Evolutionary conservation across 805 yeast species (phyloP).

Genomic region (Candida silvicultrix): DNA sequence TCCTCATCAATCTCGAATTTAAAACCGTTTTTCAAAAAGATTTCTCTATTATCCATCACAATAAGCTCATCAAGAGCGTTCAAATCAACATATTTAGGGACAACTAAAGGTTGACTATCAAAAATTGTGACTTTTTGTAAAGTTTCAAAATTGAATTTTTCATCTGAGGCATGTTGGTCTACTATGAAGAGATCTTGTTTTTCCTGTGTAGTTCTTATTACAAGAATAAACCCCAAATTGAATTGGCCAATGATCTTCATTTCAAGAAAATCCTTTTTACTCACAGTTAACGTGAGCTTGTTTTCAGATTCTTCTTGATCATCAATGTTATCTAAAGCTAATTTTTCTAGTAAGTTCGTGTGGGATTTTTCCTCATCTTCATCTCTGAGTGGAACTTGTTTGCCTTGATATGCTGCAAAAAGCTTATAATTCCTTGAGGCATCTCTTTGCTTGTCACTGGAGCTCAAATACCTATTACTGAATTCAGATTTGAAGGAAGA

Average conservation of each 20-base stretch:
- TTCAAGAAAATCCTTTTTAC: slow-evolving; percentile 61
- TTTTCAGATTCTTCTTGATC: slow-evolving; percentile 49
- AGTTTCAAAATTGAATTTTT: slow-evolving; percentile 82
- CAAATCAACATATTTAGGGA: slow-evolving; percentile 50
- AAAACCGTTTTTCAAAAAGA: slow-evolving; percentile 77
- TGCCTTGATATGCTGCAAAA: not conserved
- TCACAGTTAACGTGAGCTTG: slow-evolving; percentile 51
- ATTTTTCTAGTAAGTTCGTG: not conserved
- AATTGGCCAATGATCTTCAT: slow-evolving; percentile 92
- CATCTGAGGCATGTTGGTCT: slow-evolving; percentile 98
- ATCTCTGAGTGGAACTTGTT: not conserved
- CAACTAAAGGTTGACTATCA: slow-evolving; percentile 64
- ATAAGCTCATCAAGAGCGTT: slow-evolving; percentile 74
- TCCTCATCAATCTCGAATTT: slow-evolving; percentile 44
- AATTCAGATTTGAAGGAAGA: not conserved
- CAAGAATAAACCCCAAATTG: slow-evolving; percentile 90
- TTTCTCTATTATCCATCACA: slow-evolving; percentile 50
- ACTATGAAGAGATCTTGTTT: slow-evolving; percentile 69
- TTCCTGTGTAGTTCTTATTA: slow-evolving; percentile 38
- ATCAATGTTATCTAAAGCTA: slow-evolving; percentile 33
- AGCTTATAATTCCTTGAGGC: not conserved
- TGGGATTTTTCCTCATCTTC: not conserved
- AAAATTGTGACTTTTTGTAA: slow-evolving; percentile 51
- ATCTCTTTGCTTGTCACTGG: slow-evolving; percentile 4
- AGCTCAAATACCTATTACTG: not conserved